phyloP scores from a whole-genome alignment of 1,139 yeast species.

The Arxiozyma slooffiae region DNA sequence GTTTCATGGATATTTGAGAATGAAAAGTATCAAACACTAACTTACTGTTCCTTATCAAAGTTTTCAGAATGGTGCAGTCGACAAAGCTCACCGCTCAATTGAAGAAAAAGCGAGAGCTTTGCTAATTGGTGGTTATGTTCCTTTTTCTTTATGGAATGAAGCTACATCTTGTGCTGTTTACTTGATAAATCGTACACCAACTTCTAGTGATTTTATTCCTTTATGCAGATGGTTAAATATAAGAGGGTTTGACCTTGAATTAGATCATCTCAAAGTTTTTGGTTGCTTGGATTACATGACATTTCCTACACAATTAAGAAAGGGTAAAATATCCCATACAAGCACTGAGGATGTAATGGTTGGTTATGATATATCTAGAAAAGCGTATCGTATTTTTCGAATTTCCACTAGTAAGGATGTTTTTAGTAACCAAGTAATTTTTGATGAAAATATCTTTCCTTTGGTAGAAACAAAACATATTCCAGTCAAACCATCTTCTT shows the following conservation, averaged over 20 bases:
- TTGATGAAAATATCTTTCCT: slow-evolving; percentile 7
- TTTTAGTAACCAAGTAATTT: slow-evolving; percentile 5
- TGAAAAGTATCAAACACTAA: slow-evolving; percentile 5
- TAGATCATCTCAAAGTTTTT: slow-evolving; percentile 5
- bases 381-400: slow-evolving; percentile 6
- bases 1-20: slow-evolving; percentile 1
- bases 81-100: slow-evolving; percentile 4
- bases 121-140: slow-evolving; percentile 5
- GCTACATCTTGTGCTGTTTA: slow-evolving; percentile 7
- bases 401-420: not conserved
- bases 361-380: slow-evolving; percentile 4
- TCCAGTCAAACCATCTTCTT: not conserved
- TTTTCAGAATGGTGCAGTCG: slow-evolving; percentile 8
- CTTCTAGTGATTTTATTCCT: not conserved
- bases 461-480: not conserved
- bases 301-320: slow-evolving; percentile 1
- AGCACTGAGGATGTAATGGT: slow-evolving; percentile 3
- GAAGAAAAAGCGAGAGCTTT: slow-evolving; percentile 2
- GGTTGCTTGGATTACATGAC: slow-evolving; percentile 9
- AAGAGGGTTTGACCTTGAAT: not conserved
- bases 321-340: slow-evolving; percentile 7
- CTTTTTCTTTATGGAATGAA: slow-evolving; percentile 8
- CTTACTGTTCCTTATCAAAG: slow-evolving; percentile 7
- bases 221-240: slow-evolving; percentile 2
- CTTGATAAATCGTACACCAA: slow-evolving; percentile 6